Evolutionary conservation across 1,139 yeast species (phyloP).

Genomic region (Debaryomyces subglobosus): DNA sequence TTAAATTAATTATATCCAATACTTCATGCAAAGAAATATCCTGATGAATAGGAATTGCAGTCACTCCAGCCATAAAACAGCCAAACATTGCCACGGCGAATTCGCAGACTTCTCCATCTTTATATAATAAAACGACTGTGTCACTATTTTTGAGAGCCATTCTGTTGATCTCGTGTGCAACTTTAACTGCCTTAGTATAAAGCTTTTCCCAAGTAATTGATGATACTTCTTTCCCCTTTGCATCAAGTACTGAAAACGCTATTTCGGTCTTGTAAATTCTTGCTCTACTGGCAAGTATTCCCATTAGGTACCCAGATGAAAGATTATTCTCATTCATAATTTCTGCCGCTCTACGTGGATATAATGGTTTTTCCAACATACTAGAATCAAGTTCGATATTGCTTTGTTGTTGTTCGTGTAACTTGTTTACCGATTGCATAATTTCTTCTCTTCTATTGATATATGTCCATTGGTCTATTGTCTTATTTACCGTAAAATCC

Average conservation of each 20-base stretch:
- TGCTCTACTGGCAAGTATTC: conserved; percentile 75
- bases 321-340: conserved; percentile 22
- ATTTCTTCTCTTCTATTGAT: conserved; percentile 51
- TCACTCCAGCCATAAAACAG: conserved; percentile 90
- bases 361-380: conserved; percentile 55
- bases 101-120: conserved; percentile 82
- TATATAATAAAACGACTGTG: conserved; percentile 81
- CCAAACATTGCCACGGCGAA: conserved; percentile 87
- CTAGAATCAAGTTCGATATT: conserved; percentile 38
- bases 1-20: conserved; percentile 67
- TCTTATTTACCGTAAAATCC: conserved; percentile 43
- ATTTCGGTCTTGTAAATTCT: conserved; percentile 62
- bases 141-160: conserved; percentile 74
- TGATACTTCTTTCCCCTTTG: conserved; percentile 77
- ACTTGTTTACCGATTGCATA: conserved; percentile 39
- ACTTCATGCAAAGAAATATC: conserved; percentile 70
- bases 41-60: conserved; percentile 90
- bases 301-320: conserved; percentile 61
- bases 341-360: conserved; percentile 54
- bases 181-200: conserved; percentile 78
- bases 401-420: conserved; percentile 40
- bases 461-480: conserved; percentile 54
- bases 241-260: conserved; percentile 74
- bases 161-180: conserved; percentile 83
- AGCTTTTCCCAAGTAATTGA: conserved; percentile 90